Conservation (phyloP, 1,284 basidiomycete species). For the Malassezia caprae region DNA sequence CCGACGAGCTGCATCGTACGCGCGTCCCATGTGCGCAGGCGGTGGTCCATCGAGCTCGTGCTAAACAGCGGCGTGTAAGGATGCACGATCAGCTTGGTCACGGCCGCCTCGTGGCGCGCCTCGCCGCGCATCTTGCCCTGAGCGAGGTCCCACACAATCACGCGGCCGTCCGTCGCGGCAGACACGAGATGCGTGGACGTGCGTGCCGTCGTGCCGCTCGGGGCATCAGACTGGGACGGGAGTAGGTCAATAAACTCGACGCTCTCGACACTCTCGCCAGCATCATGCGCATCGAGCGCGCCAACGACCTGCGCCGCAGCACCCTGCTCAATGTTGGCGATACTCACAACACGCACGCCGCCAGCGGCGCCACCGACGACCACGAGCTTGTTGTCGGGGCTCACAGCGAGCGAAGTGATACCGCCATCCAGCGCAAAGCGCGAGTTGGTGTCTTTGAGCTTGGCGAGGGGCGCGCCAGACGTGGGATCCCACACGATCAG, state of each 20-base stretch:
- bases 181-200: slow-evolving; percentile 59
- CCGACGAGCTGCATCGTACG: slow-evolving; percentile 68
- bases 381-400: slow-evolving; percentile 58
- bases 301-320: slow-evolving; percentile 63
- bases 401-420: slow-evolving; percentile 76
- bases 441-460: slow-evolving; percentile 56
- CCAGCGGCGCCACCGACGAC: slow-evolving; percentile 79
- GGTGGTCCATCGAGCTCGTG: slow-evolving; percentile 61
- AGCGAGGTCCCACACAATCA: slow-evolving; percentile 82
- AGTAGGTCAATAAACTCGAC: slow-evolving; percentile 73
- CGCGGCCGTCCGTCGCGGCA: slow-evolving; percentile 85
- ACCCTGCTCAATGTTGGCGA: slow-evolving; percentile 56
- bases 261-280: slow-evolving; percentile 81
- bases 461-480: slow-evolving; percentile 65
- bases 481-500: slow-evolving; percentile 89
- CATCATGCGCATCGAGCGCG: slow-evolving; percentile 69
- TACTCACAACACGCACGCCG: slow-evolving; percentile 69
- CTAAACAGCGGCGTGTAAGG: slow-evolving; percentile 73
- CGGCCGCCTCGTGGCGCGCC: slow-evolving; percentile 25
- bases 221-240: slow-evolving; percentile 50
- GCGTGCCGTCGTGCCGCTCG: slow-evolving; percentile 54
- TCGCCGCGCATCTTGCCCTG: slow-evolving; percentile 51
- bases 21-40: slow-evolving; percentile 82
- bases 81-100: slow-evolving; percentile 51
- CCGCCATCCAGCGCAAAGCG: slow-evolving; percentile 55